Conservation (phyloP, 176 grass and related monocot genomes). For the Calamus simplicifolius region DNA sequence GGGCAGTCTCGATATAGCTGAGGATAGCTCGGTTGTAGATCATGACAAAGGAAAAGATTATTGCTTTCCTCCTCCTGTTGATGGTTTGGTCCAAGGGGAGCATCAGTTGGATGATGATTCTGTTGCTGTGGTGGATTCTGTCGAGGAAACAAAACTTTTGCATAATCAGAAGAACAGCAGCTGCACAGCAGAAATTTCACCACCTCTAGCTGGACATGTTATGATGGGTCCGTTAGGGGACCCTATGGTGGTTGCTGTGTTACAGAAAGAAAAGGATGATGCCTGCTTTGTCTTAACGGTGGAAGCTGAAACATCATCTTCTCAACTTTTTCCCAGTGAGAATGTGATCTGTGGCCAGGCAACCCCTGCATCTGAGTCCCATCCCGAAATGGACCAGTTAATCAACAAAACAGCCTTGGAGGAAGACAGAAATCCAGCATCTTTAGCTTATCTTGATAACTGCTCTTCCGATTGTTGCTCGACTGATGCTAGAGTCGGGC, state of each 20-base stretch:
- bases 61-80: conserved; percentile 10
- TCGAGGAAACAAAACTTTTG: conserved; percentile 28
- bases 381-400: conserved; percentile 21
- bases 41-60: not conserved
- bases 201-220: conserved; percentile 17
- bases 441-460: conserved; percentile 27
- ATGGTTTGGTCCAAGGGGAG: conserved; percentile 7
- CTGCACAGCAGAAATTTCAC: conserved; percentile 23
- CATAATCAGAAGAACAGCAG: conserved; percentile 17
- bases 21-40: conserved; percentile 5
- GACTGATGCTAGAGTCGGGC: conserved; percentile 25
- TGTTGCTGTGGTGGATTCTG: conserved; percentile 8
- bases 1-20: conserved; percentile 19
- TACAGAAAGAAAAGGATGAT: conserved; percentile 26
- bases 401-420: conserved; percentile 33
- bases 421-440: conserved; percentile 43
- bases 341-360: conserved; percentile 11
- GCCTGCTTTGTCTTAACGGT: not conserved
- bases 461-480: conserved; percentile 21
- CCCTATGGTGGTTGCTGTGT: conserved; percentile 3
- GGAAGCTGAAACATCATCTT: conserved; percentile 1
- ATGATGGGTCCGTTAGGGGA: conserved; percentile 6
- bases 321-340: conserved; percentile 18
- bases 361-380: conserved; percentile 18
- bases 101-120: conserved; percentile 20